A percentile compares a stretch with the other conserved stretches of the same genome.
Evolutionary conservation across 345 rosid species (phyloP).

Genomic region (Arabis hirsuta): DNA sequence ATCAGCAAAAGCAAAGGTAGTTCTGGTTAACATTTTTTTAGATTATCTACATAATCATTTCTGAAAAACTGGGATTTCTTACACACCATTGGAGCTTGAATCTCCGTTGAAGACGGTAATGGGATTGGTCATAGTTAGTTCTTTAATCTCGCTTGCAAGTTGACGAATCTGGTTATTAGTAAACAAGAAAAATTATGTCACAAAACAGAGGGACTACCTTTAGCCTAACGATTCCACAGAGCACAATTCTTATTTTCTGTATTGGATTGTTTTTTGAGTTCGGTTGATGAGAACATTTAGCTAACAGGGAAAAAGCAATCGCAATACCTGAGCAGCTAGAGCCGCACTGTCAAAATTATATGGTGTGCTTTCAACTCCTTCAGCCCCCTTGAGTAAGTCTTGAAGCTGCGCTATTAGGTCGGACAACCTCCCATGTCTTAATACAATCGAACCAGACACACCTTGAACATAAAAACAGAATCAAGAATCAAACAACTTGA

Average conservation of each 20-base stretch:
- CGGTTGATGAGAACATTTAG: neutral
- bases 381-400: slow-evolving; percentile 73
- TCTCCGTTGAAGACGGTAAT: slow-evolving; percentile 76
- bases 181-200: slow-evolving; percentile 13
- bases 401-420: slow-evolving; percentile 84
- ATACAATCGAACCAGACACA: slow-evolving; percentile 70
- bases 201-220: slow-evolving; percentile 6
- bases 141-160: slow-evolving; percentile 91
- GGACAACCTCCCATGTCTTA: slow-evolving; percentile 74
- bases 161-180: slow-evolving; percentile 59
- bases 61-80: neutral
- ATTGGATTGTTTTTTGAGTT: neutral
- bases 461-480: slow-evolving; percentile 52
- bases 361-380: slow-evolving; percentile 55
- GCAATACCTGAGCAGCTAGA: slow-evolving; percentile 80
- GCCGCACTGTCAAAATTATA: slow-evolving; percentile 63
- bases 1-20: slow-evolving; percentile 30
- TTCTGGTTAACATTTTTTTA: neutral
- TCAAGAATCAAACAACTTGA: neutral
- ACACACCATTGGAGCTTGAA: slow-evolving; percentile 59
- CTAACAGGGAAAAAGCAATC: slow-evolving; percentile 3
- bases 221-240: neutral
- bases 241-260: neutral
- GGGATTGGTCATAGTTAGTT: slow-evolving; percentile 64
- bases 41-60: slow-evolving; percentile 2